A percentile compares a stretch with the other conserved stretches of the same genome.
These are phyloP conservation scores for Eucalyptus sp. DNA, from an alignment of 345 rosid genomes.

Conservation along the genomic window DNA sequence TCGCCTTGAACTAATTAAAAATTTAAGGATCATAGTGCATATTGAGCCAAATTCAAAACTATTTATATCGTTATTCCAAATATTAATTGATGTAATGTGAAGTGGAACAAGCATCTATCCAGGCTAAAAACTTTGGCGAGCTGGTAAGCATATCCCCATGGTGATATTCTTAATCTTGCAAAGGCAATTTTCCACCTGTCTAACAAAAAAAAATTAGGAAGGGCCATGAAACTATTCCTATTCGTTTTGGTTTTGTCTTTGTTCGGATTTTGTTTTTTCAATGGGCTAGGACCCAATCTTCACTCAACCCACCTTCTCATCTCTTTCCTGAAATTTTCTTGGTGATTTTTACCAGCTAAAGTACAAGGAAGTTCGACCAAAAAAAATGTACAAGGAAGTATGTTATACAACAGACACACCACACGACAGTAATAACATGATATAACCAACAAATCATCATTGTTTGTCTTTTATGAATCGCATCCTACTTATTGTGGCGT, in stretches of 20 bases:
- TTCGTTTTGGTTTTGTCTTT: background rate
- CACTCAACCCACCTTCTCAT: background rate
- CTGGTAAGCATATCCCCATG: background rate
- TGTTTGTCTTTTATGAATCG: fast-evolving
- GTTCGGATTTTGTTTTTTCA: background rate
- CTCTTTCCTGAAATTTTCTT: background rate
- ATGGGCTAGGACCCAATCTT: background rate
- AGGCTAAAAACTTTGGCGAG: background rate
- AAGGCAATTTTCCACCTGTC: background rate
- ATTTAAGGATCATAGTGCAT: background rate
- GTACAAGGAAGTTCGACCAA: background rate
- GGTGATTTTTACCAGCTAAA: background rate
- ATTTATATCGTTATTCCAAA: too few relatives aligned
- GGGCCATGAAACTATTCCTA: background rate
- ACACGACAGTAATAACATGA: background rate
- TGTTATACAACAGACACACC: fast-evolving
- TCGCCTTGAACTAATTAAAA: too few relatives aligned
- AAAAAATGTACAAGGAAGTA: too few relatives aligned
- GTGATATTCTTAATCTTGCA: background rate
- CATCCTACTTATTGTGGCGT: fast-evolving
- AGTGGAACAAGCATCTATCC: background rate
- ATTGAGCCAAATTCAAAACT: too few relatives aligned
- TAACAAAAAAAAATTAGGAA: background rate
- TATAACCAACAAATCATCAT: background rate
- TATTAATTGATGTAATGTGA: too few relatives aligned